Evolutionary conservation across 75 land plant genomes (phyloP).

Genomic region (Adiantum capillusveneris): DNA sequence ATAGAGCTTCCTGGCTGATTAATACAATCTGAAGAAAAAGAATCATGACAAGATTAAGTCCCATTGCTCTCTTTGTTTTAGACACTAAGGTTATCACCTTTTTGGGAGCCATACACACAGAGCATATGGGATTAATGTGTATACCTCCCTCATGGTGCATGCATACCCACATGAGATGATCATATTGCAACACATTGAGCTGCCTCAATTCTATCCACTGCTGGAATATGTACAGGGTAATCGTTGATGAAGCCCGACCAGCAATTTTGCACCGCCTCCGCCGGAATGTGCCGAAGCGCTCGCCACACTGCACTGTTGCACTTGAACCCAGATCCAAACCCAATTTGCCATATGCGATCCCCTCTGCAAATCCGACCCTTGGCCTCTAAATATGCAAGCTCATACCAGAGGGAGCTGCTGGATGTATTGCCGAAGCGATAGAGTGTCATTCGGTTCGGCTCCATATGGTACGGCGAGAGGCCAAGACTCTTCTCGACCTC

Average conservation of each 20-base stretch:
- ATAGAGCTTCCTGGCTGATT: too few relatives aligned
- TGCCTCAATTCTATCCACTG: too few relatives aligned
- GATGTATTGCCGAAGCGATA: conserved; percentile 67
- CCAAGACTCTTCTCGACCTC: conserved; percentile 57
- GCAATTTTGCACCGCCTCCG: conserved; percentile 23
- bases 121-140: too few relatives aligned
- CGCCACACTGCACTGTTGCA: conserved; percentile 78
- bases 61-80: too few relatives aligned
- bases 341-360: conserved; percentile 71
- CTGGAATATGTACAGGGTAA: conserved; percentile 37
- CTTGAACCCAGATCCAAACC: conserved; percentile 78
- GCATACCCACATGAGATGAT: too few relatives aligned
- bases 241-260: conserved; percentile 49
- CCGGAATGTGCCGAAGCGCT: conserved; percentile 27
- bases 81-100: too few relatives aligned
- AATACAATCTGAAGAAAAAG: too few relatives aligned
- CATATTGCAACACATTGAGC: too few relatives aligned
- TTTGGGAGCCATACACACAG: too few relatives aligned
- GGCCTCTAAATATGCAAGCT: conserved; percentile 69
- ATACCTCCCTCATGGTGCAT: too few relatives aligned
- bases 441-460: conserved; percentile 58
- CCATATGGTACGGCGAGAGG: conserved; percentile 50
- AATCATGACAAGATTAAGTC: too few relatives aligned
- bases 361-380: conserved; percentile 49
- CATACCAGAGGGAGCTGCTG: conserved; percentile 64